A percentile compares a stretch with the other conserved stretches of the same genome.
These are phyloP conservation scores for Magnolia changhungtana DNA, from an alignment of 164 flowering plant genomes.

Conservation along the genomic window DNA sequence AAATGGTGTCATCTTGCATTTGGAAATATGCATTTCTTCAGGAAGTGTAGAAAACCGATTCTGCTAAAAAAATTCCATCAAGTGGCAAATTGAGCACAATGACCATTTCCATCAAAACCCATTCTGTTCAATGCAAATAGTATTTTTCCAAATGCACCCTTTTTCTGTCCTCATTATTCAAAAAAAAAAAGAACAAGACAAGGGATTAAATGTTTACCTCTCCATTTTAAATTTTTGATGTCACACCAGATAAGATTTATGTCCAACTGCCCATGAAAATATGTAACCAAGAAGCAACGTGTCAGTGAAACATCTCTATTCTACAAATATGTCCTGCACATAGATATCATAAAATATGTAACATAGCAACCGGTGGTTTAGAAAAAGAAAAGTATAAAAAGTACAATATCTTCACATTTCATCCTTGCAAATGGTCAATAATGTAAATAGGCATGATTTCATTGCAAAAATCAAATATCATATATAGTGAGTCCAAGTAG, in stretches of 20 bases:
- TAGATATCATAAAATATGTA: not conserved
- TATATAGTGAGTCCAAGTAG: too few species aligned
- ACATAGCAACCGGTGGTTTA: not conserved
- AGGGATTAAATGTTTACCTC: constrained; percentile 39
- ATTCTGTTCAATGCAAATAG: not conserved
- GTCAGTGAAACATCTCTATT: constrained; percentile 9
- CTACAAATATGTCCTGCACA: not conserved
- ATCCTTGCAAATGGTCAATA: not conserved
- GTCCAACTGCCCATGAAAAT: constrained; percentile 55
- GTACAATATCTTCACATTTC: not conserved
- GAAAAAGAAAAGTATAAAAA: not conserved
- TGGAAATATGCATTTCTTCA: not conserved
- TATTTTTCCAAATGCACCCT: not conserved
- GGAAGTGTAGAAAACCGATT: not conserved
- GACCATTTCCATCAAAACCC: not conserved
- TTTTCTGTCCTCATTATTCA: not conserved
- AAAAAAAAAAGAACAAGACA: not conserved
- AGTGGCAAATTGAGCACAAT: not conserved
- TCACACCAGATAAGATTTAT: constrained; percentile 71
- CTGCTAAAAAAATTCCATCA: not conserved
- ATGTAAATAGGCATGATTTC: too few species aligned
- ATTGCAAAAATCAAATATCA: too few species aligned
- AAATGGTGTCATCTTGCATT: not conserved
- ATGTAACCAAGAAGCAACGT: constrained; percentile 11
- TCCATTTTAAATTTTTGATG: constrained; percentile 52